Base-by-base conservation (phyloP, 306 rosid genomes). In the Dalbergia cochinchinensis region DNA sequence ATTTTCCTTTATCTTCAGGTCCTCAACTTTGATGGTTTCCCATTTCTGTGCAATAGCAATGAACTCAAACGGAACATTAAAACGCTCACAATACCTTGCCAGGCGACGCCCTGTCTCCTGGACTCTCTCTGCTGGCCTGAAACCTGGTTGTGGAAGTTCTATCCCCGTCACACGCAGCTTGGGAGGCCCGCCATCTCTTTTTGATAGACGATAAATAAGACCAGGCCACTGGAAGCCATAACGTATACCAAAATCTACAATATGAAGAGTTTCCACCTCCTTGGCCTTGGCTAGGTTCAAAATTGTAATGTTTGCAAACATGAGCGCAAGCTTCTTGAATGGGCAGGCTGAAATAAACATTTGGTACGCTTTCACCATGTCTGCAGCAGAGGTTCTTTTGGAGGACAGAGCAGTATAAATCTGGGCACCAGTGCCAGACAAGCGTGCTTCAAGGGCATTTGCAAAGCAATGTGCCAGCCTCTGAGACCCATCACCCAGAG, bases 181-280 rank as follows among this genome's bases (percentile, higher is more conserved):
- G 22, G 92, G 96, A 20, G 93, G 89, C 4, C 93, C 92, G 11
- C 93, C 92, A 14, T 65, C 9, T 51, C 65, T 83, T 54, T 35
- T 81, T 19, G 93, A 86, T 63, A 91, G 89, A 76, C 80, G 67
- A 5, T 73, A 81, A 68, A 91, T 87, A 67, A 91, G 85, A 34
- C 84, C 88, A 60, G 96, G 96, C 96, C 96, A 91, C 37, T 89
- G 93, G 79, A 89, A 91, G 59, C 96, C 96, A 74, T 91, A 91
- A 13, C 84, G 86, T 81, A 91, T 91, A 57, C 96, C 96, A 26
- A 91, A 91, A 68, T 91, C 93, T 33, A 91, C 71, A 69, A 91
- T 78, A 58, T 91, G 96, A 73, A 89, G 90, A 3, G 80, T 61
- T 14, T 76, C 79, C n/a, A 85, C 88, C 26, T 86, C 85, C 81